phyloP scores from a whole-genome alignment of 1,139 yeast species.

The Pichia kudriavzevii region DNA sequence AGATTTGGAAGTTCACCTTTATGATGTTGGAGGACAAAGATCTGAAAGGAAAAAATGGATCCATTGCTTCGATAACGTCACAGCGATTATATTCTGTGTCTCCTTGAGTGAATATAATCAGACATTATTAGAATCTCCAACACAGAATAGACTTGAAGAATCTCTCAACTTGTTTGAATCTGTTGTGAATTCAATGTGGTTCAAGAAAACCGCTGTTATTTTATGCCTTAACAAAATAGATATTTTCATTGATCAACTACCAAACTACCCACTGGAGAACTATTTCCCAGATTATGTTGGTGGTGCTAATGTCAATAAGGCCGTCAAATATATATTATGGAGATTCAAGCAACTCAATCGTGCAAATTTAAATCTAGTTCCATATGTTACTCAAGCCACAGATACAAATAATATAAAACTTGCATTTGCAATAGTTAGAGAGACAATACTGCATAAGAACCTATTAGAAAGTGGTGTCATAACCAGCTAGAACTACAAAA shows the following conservation, averaged over 20 bases:
- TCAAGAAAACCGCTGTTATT: constrained; percentile 77
- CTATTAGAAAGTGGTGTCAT: constrained; percentile 80
- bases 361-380: constrained; percentile 74
- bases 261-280: constrained; percentile 71
- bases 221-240: constrained; percentile 85
- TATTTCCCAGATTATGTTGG: constrained; percentile 90
- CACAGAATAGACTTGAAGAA: constrained; percentile 78
- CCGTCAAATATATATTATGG: constrained; percentile 92
- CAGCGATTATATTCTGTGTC: constrained; percentile 82
- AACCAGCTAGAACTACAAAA: constrained; percentile 21
- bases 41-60: constrained; percentile 94
- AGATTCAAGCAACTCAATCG: constrained; percentile 81
- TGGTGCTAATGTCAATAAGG: constrained; percentile 80
- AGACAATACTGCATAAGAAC: constrained; percentile 78
- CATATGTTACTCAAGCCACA: constrained; percentile 92
- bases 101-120: constrained; percentile 89
- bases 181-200: constrained; percentile 92
- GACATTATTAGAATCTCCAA: constrained; percentile 67
- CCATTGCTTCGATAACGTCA: constrained; percentile 89
- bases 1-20: constrained; percentile 68
- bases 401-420: constrained; percentile 83
- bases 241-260: constrained; percentile 78
- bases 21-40: constrained; percentile 92
- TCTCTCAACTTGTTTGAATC: constrained; percentile 81
- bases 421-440: constrained; percentile 88